A percentile compares a stretch with the other conserved stretches of the same genome.
Evolutionary conservation across 441 rosid genomes (phyloP).

Genomic region (Erodium texanum): DNA sequence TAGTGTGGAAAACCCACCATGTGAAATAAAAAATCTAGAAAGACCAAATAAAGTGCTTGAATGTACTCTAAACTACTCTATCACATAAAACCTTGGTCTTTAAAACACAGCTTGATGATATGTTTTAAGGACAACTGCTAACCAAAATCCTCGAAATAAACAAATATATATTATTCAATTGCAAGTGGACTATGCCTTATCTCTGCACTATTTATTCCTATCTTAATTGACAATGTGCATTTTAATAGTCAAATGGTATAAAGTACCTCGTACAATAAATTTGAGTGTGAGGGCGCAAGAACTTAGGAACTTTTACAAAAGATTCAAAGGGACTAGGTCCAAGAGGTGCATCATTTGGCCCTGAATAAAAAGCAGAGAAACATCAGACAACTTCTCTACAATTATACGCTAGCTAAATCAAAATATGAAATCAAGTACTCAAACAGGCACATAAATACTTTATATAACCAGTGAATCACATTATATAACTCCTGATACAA

Average conservation of each 20-base stretch:
- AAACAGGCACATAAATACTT: not conserved
- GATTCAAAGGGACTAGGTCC: conserved; percentile 85
- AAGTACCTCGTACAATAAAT: conserved; percentile 86
- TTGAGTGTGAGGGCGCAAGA: conserved; percentile 85
- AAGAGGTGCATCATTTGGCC: conserved; percentile 88
- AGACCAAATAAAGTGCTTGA: not conserved
- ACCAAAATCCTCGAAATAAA: not conserved
- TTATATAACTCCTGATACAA: not conserved
- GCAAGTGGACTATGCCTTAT: not conserved
- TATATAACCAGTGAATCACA: not conserved
- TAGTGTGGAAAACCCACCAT: not conserved
- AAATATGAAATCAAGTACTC: not conserved
- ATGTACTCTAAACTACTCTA: not conserved
- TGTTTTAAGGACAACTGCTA: not conserved
- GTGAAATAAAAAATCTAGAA: conserved; percentile 1
- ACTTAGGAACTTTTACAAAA: conserved; percentile 90
- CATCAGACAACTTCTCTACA: conserved; percentile 7
- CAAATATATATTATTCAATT: not conserved
- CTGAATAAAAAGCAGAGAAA: conserved; percentile 32
- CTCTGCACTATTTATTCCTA: not conserved
- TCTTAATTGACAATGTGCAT: not conserved
- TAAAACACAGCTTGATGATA: not conserved
- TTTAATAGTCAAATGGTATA: conserved; percentile 9
- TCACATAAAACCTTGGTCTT: conserved; percentile 5
- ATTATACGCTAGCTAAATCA: conserved; percentile 10